Evolutionary conservation across 192 early-diverging fungal species (phyloP).

Genomic region (Chytriomyces hyalinus): DNA sequence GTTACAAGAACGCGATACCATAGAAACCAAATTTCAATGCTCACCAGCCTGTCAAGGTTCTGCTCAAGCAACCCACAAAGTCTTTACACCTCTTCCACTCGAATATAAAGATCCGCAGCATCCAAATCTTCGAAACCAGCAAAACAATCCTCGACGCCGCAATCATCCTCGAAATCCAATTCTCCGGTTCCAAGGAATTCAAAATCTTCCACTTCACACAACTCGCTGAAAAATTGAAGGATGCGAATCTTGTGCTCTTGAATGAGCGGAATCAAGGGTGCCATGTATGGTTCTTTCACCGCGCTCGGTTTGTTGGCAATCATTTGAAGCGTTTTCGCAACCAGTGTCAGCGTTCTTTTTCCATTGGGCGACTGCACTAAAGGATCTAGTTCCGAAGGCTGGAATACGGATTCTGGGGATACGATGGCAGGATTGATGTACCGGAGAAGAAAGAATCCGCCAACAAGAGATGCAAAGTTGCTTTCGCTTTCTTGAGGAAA

Average conservation of each 20-base stretch:
- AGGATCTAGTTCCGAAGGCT: too few relatives aligned
- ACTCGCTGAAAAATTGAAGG: slow-evolving; percentile 85
- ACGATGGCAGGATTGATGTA: slow-evolving; percentile 98
- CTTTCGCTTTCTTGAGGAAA: slow-evolving; percentile 89
- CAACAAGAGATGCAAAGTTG: slow-evolving; percentile 92
- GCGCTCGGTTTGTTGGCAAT: slow-evolving; percentile 87
- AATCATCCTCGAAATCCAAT: too few relatives aligned
- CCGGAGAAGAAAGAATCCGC: slow-evolving; percentile 95
- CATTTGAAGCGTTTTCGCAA: slow-evolving; percentile 95
- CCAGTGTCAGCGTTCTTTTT: slow-evolving; percentile 85
- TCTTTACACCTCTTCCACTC: too few relatives aligned
- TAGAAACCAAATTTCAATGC: too few relatives aligned
- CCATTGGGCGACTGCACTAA: too few relatives aligned
- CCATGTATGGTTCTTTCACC: slow-evolving; percentile 88
- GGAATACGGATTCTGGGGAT: slow-evolving; percentile 73
- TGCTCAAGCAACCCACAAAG: too few relatives aligned
- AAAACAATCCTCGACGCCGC: too few relatives aligned
- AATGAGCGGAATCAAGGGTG: slow-evolving; percentile 85
- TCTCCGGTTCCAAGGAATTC: too few relatives aligned
- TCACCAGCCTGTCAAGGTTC: too few relatives aligned
- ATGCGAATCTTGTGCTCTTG: slow-evolving; percentile 86
- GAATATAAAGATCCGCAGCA: too few relatives aligned
- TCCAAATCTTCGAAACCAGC: too few relatives aligned
- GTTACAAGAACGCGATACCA: too few relatives aligned
- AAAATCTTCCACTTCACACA: slow-evolving; percentile 70